Evolutionary conservation across 345 rosid genomes (phyloP), one percentile per base, ranked within the genome.

Genomic region (Euphorbia tirucalli): DNA sequence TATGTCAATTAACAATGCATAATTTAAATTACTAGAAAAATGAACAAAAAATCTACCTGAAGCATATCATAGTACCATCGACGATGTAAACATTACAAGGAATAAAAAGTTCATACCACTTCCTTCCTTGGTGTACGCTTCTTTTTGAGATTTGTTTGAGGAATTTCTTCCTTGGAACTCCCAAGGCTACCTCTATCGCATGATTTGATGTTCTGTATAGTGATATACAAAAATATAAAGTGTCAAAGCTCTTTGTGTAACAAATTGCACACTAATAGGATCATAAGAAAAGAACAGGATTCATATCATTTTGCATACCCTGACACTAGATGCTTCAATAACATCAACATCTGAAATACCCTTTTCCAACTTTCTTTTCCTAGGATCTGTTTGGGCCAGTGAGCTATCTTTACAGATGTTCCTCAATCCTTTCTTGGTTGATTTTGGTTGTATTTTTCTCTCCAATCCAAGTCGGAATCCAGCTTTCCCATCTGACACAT

Each of bases 51-150:
- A 24, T 13, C 19, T 35, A 30, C 56, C 46, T 30, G 46, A 63
- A 72, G 43, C 50, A 35, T 52, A 39, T 71, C 22, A n/a, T 3
- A 61, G 24, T 24, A 18, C 18, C 44, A 58, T 70, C 46, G 22
- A 59, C 43, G 46, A 67, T 44, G 57, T 30, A 69, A 25, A 75
- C 56, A 66, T 30, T 71, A 48, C 22, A 46, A 32, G 24, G 5
- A 48, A 65, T 37, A 14, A 62, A 50, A 28, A 68, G 65, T 37
- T 3, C 63, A 49, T 83, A 85, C 89, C 83, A 77, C 77, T 77
- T 76, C 84, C 79, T 82, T 85, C 71, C 77, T 75, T 16, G 75
- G 73, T 65, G 85, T 63, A 32, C 55, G 79, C 70, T 62, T 85
- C 80, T 85, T 75, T 68, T 77, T 79, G 71, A 68, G 50, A 73